Conservation (phyloP, 192 early-diverging fungal genomes). For the Phlyctochytrium bullatum region DNA sequence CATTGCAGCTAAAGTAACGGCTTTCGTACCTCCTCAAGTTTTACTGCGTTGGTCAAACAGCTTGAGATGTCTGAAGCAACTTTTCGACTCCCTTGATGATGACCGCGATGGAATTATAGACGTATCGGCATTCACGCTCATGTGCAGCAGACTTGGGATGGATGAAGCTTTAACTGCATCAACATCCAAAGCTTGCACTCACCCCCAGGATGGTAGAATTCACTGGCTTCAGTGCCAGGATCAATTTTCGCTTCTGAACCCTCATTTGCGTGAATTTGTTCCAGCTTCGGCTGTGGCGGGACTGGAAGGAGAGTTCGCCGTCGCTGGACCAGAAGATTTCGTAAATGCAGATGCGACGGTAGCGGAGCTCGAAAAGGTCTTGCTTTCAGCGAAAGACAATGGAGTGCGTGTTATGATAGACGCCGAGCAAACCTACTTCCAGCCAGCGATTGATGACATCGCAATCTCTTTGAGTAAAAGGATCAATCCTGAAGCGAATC, state of each 20-base stretch:
- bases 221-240: too few species aligned
- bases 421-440: slow-evolving; percentile 93
- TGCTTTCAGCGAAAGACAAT: slow-evolving; percentile 55
- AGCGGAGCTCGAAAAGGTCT: slow-evolving; percentile 65
- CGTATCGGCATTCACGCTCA: background rate
- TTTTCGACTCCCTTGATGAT: slow-evolving; percentile 42
- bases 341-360: slow-evolving; percentile 69
- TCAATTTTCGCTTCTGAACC: too few species aligned
- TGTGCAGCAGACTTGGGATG: too few species aligned
- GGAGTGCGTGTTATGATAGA: slow-evolving; percentile 83
- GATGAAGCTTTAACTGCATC: too few species aligned
- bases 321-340: slow-evolving; percentile 65
- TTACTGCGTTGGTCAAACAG: slow-evolving; percentile 69
- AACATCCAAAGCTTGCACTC: too few species aligned
- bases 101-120: slow-evolving; percentile 27
- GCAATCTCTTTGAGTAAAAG: slow-evolving; percentile 65
- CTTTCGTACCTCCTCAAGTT: slow-evolving; percentile 70
- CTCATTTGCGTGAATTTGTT: too few species aligned
- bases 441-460: slow-evolving; percentile 86
- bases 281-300: too few species aligned
- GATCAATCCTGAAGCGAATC: slow-evolving; percentile 58
- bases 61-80: slow-evolving; percentile 41
- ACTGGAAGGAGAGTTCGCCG: too few species aligned
- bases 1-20: slow-evolving; percentile 87
- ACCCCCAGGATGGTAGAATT: too few species aligned